phyloP scores from a whole-genome alignment of 139 green algal genomes.

The Chlorella sorokiniana region DNA sequence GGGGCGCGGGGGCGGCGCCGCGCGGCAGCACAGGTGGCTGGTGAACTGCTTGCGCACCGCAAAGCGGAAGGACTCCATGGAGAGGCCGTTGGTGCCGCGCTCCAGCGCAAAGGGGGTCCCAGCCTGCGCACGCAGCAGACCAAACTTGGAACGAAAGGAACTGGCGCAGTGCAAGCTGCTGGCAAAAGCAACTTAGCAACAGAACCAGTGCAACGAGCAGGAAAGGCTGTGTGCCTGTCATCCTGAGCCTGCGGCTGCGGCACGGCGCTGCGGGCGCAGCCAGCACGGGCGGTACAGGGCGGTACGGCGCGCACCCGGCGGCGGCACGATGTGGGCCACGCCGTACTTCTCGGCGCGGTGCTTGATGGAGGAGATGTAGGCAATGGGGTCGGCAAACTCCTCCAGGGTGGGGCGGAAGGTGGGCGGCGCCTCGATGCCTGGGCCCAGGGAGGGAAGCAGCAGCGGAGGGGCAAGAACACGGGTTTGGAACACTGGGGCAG shows the following conservation, averaged over 20 bases:
- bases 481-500: too few relatives aligned
- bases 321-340: conserved; percentile 89
- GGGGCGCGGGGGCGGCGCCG: background rate
- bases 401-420: conserved; percentile 77
- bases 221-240: too few relatives aligned
- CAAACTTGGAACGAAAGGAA: background rate
- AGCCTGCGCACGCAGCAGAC: conserved; percentile 39
- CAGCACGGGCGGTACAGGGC: background rate
- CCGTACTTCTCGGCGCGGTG: conserved; percentile 69
- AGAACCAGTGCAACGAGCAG: background rate
- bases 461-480: background rate
- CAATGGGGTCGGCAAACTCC: conserved; percentile 82
- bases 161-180: background rate
- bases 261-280: background rate
- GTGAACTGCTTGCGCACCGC: conserved; percentile 62
- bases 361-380: conserved; percentile 78
- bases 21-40: conserved; percentile 56
- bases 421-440: conserved; percentile 58
- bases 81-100: conserved; percentile 58
- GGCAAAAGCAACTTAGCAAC: background rate
- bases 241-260: too few relatives aligned
- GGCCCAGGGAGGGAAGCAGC: background rate
- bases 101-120: conserved; percentile 62
- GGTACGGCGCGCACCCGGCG: conserved; percentile 39
- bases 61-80: conserved; percentile 62